Evolutionary conservation across 106 monocot genomes (phyloP).

Genomic region (Vanilla planifolia): DNA sequence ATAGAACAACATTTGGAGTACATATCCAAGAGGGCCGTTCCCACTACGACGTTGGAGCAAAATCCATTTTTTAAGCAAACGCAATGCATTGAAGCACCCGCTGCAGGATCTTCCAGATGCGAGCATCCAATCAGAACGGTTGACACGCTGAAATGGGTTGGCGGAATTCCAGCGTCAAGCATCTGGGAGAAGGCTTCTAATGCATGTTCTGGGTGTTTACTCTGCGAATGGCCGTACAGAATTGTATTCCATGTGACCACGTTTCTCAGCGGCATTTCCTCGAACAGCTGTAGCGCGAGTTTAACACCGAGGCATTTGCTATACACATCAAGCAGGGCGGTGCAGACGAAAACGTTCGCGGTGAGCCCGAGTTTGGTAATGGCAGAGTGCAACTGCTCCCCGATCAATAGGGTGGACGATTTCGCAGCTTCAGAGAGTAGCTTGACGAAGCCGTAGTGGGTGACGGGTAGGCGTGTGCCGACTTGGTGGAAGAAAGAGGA

Average conservation of each 20-base stretch:
- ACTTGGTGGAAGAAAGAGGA: too few relatives aligned
- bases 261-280: neutral
- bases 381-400: slow-evolving; percentile 16
- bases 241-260: slow-evolving; percentile 4
- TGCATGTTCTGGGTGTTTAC: neutral
- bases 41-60: slow-evolving; percentile 28
- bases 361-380: slow-evolving; percentile 28
- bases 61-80: slow-evolving; percentile 29
- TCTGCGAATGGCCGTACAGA: neutral
- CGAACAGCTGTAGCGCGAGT: neutral
- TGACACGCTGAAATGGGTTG: slow-evolving; percentile 25
- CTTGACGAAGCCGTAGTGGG: slow-evolving; percentile 25
- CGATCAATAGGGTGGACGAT: slow-evolving; percentile 15
- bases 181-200: neutral
- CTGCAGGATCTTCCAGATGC: neutral
- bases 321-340: slow-evolving; percentile 30
- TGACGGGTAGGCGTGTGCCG: neutral
- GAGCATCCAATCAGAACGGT: slow-evolving; percentile 25
- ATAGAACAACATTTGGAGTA: slow-evolving; percentile 31
- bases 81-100: slow-evolving; percentile 26
- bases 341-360: slow-evolving; percentile 31
- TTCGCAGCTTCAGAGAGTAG: slow-evolving; percentile 21
- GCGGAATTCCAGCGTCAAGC: slow-evolving; percentile 5
- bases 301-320: slow-evolving; percentile 6
- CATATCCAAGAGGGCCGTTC: slow-evolving; percentile 40